These are phyloP conservation scores for Daphne laureola DNA, from an alignment of 441 rosid genomes.

Conservation along the genomic window DNA sequence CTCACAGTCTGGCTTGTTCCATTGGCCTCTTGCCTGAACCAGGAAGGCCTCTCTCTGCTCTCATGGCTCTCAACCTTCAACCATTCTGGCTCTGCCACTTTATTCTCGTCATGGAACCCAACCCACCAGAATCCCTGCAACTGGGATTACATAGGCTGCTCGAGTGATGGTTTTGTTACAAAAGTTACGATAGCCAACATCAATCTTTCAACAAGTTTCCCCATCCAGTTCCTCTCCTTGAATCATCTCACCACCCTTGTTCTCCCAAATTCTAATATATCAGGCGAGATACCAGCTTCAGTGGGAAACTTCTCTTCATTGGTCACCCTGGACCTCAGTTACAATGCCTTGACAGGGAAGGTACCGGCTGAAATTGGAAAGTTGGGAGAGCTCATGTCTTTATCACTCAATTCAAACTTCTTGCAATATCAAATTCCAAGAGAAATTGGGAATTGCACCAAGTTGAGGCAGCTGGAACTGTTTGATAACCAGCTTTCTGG, in stretches of 20 bases:
- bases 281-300: slow-evolving; percentile 42
- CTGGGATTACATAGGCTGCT: slow-evolving; percentile 54
- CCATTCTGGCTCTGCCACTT: slow-evolving; percentile 36
- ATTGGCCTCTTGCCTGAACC: slow-evolving; percentile 42
- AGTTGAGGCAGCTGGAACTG: slow-evolving; percentile 44
- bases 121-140: slow-evolving; percentile 48
- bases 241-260: slow-evolving; percentile 37
- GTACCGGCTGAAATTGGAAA: slow-evolving; percentile 50
- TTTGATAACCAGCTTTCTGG: slow-evolving; percentile 60
- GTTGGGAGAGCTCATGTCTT: slow-evolving; percentile 25
- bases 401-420: slow-evolving; percentile 42
- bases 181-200: slow-evolving; percentile 37
- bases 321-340: slow-evolving; percentile 52
- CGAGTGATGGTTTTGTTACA: slow-evolving; percentile 32
- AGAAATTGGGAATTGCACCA: slow-evolving; percentile 45
- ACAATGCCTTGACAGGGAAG: slow-evolving; percentile 42
- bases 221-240: slow-evolving; percentile 39
- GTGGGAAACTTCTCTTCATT: slow-evolving; percentile 50
- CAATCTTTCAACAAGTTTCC: slow-evolving; percentile 37
- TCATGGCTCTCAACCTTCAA: slow-evolving; percentile 66
- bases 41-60: slow-evolving; percentile 59
- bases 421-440: slow-evolving; percentile 40
- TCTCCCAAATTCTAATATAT: slow-evolving; percentile 45
- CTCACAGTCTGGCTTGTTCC: slow-evolving; percentile 36
- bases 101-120: slow-evolving; percentile 64